Evolutionary conservation across 805 yeast species (phyloP).

Genomic region (Komagataella mondaviorum): DNA sequence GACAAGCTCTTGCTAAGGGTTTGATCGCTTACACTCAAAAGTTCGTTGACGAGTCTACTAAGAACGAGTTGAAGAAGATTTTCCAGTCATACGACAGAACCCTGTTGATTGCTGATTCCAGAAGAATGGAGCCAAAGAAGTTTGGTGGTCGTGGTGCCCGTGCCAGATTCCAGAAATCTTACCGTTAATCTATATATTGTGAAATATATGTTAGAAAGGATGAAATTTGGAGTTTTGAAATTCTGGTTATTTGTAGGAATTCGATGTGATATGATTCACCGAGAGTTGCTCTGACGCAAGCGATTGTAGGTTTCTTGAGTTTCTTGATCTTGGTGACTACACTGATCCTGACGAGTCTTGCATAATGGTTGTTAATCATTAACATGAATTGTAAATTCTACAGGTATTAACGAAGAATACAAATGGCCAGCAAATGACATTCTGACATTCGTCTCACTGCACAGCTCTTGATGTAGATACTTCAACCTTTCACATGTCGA

Average conservation of each 20-base stretch:
- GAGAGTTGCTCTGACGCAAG: neutral
- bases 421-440: no score
- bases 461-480: no score
- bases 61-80: conserved; percentile 98
- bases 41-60: conserved; percentile 98
- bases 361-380: neutral
- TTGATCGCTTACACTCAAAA: conserved; percentile 99
- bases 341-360: neutral
- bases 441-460: no score
- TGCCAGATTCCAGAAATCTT: conserved; percentile 99
- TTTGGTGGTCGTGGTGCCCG: conserved; percentile 99
- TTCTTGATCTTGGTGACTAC: neutral
- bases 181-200: conserved; percentile 58
- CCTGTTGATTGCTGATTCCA: conserved; percentile 96
- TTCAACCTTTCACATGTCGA: no score
- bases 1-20: conserved; percentile 99
- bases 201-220: neutral
- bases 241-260: neutral
- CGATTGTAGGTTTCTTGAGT: no score
- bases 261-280: neutral
- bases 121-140: conserved; percentile 99
- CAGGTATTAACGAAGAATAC: no score
- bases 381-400: no score
- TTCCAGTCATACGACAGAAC: conserved; percentile 98
- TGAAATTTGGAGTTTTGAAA: neutral